Evolutionary conservation across 2,329 filamentous ascomycete genomes (phyloP).

Genomic region (Penicillium corylophilum): DNA sequence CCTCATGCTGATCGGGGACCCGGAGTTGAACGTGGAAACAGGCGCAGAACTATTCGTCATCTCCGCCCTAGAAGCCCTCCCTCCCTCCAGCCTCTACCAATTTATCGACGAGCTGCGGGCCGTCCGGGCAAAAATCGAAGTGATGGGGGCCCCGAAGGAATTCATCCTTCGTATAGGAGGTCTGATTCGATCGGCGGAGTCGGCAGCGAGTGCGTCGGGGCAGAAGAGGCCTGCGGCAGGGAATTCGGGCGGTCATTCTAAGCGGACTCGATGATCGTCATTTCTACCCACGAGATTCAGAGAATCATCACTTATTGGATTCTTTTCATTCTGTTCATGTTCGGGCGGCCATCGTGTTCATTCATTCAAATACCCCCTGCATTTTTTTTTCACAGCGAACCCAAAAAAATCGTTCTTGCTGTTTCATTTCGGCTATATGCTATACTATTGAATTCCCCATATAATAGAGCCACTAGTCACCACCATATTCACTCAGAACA

Average conservation of each 20-base stretch:
- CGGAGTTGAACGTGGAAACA: conserved; percentile 26
- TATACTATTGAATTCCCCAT: neutral
- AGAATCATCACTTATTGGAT: neutral
- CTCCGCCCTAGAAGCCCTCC: conserved; percentile 38
- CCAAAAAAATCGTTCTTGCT: conserved; percentile 2
- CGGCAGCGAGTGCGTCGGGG: conserved; percentile 22
- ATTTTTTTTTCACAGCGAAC: conserved; percentile 15
- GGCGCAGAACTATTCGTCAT: conserved; percentile 38
- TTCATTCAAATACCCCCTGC: conserved; percentile 27
- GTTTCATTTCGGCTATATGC: too few species aligned
- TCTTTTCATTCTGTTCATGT: conserved; percentile 11
- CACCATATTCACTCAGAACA: neutral
- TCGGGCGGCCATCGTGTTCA: conserved; percentile 23
- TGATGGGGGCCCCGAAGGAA: conserved; percentile 38
- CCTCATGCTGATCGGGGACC: conserved; percentile 40
- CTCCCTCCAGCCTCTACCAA: conserved; percentile 30
- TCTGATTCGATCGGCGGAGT: conserved; percentile 32
- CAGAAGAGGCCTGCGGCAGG: conserved; percentile 36
- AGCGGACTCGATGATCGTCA: conserved; percentile 31
- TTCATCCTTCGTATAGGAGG: conserved; percentile 36
- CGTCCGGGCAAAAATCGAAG: conserved; percentile 45
- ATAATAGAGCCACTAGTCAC: neutral
- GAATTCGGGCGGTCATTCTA: conserved; percentile 31
- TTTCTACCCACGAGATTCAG: too few species aligned
- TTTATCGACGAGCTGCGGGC: conserved; percentile 30